Percentiles rank a stretch among this genome's conserved stretches.
These are phyloP conservation scores for Globisporangium nagaii DNA, from an alignment of 352 stramenopile species.

Conservation along the genomic window DNA sequence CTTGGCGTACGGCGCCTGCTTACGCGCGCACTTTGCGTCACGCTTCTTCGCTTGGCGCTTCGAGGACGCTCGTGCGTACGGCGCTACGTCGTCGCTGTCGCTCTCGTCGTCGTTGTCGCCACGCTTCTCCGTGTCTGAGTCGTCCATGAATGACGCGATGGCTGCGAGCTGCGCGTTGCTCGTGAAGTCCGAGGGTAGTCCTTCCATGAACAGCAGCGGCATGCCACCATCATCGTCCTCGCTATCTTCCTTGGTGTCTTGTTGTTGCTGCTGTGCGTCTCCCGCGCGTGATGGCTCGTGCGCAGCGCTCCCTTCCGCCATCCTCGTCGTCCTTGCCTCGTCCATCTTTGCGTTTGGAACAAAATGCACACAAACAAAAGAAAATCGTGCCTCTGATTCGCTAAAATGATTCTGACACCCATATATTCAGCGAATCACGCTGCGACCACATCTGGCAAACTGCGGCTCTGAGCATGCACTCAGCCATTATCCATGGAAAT, in stretches of 20 bases:
- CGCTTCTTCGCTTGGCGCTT: neutral
- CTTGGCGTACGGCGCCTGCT: slow-evolving; percentile 24
- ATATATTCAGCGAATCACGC: neutral
- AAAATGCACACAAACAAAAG: neutral
- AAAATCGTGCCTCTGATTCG: neutral
- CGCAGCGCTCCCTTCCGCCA: neutral
- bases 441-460: neutral
- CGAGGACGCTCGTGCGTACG: neutral
- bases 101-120: neutral
- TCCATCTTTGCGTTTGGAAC: neutral
- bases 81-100: neutral
- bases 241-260: neutral
- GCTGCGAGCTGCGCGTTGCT: slow-evolving; percentile 64
- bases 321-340: neutral
- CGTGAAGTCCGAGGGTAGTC: slow-evolving; percentile 56
- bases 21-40: neutral
- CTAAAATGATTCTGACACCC: neutral
- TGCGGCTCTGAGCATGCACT: neutral
- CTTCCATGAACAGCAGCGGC: slow-evolving; percentile 76
- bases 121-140: slow-evolving; percentile 33
- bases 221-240: slow-evolving; percentile 46
- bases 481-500: neutral
- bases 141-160: slow-evolving; percentile 70
- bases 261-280: neutral
- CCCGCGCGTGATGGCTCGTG: neutral